Base-by-base conservation (phyloP, 2,329 filamentous ascomycete genomes). In the Cadophora malorum region DNA sequence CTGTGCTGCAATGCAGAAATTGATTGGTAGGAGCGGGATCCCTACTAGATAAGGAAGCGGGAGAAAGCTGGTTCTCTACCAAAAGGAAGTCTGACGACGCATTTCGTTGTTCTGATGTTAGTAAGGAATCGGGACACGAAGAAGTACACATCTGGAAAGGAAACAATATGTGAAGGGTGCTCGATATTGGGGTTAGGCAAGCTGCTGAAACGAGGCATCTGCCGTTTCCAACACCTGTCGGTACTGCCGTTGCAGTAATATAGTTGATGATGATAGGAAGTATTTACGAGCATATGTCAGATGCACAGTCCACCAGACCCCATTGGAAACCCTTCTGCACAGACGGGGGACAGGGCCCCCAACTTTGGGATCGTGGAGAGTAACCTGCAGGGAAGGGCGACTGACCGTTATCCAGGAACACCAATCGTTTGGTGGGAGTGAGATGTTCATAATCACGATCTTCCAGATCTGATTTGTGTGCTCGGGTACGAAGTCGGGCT, bases 291-390 rank as follows among this genome's bases (percentile, higher is more conserved):
- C 21, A 21, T 35, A 23, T 25, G 33, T 41, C 35, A 38, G 21
- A 55, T 55, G 55, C 33, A 58, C 55, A 58, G 55, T 58, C 55
- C 31, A 38, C 55, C 31, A 58, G 33, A 58, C 52, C 52, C 25
- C 52, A 31, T 55, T 55, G 25, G 52, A 33, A 49, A 55, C 52
- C 28, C 52, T 55, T 55, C 52, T 55, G 52, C 52, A 55, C 52
- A 33, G 52, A 55, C 25, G 12, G 52, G 28, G 52, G 25, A 33
- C 52, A 55, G 28, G 52, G 52, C 28, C 28, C 52, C 52, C 52
- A 55, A 33, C 4, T 14, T 55, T 55, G 52, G 52, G 52, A 55
- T 55, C 28, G 52, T 55, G 52, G 52, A 33, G 52, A 55, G 25
- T 5, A 28, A 53, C 12, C 25, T 31, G 28, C 52, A 55, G 5